Evolutionary conservation across 352 stramenopile species (phyloP).

Genomic region (Blastocystis sp.): DNA sequence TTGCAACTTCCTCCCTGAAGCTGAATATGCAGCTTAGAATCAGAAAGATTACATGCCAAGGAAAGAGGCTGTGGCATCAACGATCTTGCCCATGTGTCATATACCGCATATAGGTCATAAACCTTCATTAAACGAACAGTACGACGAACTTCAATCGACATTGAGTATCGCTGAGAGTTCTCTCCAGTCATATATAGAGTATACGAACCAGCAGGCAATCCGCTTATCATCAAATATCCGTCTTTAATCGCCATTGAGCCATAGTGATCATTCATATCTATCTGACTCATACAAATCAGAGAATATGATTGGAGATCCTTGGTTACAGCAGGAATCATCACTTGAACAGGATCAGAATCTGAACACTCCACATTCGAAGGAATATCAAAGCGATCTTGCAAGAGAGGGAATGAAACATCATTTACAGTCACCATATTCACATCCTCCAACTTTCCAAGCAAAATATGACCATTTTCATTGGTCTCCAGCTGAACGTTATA

Average conservation of each 20-base stretch:
- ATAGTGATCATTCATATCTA: background rate
- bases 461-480: background rate
- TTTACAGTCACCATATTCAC: background rate
- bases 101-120: background rate
- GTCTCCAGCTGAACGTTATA: background rate
- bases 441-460: conserved; percentile 13
- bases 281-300: background rate
- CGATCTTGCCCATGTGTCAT: background rate
- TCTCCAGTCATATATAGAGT: background rate
- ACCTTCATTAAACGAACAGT: background rate
- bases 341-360: background rate
- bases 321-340: conserved; percentile 11
- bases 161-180: background rate
- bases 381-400: background rate
- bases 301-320: background rate
- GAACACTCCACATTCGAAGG: background rate
- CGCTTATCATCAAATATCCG: background rate
- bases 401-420: background rate
- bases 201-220: background rate
- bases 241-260: background rate
- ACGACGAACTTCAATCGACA: background rate
- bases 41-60: background rate
- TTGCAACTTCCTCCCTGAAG: background rate
- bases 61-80: background rate
- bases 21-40: background rate